A percentile compares a stretch with the other conserved stretches of the same genome.
These are phyloP conservation scores for Protomyces lactucae-debilis DNA, from an alignment of 1,139 yeast genomes.

Conservation along the genomic window DNA sequence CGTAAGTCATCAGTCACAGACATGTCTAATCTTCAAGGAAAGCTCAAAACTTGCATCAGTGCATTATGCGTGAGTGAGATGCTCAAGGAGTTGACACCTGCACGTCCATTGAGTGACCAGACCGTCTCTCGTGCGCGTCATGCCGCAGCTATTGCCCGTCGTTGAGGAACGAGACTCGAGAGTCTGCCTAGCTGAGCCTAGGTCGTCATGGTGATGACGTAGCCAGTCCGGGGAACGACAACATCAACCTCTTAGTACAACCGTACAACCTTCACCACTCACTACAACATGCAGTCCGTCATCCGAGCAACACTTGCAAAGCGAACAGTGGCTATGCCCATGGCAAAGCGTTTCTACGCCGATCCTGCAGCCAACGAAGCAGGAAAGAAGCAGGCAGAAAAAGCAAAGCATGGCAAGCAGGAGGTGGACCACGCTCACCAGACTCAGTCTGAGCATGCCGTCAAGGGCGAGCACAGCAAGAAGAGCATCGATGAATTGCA, in stretches of 20 bases:
- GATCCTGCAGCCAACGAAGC: slow-evolving; percentile 21
- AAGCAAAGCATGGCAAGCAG: slow-evolving; percentile 18
- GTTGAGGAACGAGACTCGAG: background rate
- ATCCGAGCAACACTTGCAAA: background rate
- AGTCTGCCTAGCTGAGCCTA: too few relatives aligned
- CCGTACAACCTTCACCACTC: background rate
- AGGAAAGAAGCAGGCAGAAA: slow-evolving; percentile 22
- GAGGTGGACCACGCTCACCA: slow-evolving; percentile 23
- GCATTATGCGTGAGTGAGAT: background rate
- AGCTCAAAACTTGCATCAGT: background rate
- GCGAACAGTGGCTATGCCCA: background rate
- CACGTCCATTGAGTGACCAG: background rate
- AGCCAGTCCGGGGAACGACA: too few relatives aligned
- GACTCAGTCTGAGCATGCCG: slow-evolving; percentile 24
- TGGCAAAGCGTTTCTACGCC: slow-evolving; percentile 6
- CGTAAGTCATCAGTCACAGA: background rate
- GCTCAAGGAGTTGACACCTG: slow-evolving; percentile 1
- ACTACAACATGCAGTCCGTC: background rate
- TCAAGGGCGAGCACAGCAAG: slow-evolving; percentile 18
- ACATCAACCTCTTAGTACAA: background rate
- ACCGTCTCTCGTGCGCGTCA: background rate
- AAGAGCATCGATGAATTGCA: slow-evolving; percentile 21
- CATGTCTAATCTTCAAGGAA: background rate
- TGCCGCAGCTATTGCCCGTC: background rate
- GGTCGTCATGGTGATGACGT: too few relatives aligned